These are phyloP conservation scores for Aspergillus indologenus DNA, from an alignment of 495 filamentous ascomycete species.

Conservation along the genomic window DNA sequence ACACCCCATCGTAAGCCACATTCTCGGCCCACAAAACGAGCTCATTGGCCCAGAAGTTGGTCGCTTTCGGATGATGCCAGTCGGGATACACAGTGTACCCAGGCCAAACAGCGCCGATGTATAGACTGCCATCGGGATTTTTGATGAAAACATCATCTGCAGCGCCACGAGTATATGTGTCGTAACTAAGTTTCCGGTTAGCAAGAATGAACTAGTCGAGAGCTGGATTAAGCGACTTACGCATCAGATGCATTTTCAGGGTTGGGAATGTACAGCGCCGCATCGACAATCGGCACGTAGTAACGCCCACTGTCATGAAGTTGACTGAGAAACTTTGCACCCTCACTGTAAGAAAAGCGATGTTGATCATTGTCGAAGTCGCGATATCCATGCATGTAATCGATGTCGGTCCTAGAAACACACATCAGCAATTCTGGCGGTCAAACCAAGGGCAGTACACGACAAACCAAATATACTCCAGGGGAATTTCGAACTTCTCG, in stretches of 20 bases:
- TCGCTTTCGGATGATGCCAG: constrained; percentile 55
- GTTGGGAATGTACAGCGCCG: constrained; percentile 75
- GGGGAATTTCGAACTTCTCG: constrained; percentile 57
- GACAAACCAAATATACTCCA: constrained; percentile 65
- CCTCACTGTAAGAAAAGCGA: constrained; percentile 48
- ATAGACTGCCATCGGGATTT: constrained; percentile 58
- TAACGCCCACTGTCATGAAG: constrained; percentile 68
- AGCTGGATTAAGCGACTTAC: constrained; percentile 28
- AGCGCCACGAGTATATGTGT: constrained; percentile 65
- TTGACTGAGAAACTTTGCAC: constrained; percentile 57
- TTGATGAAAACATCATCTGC: constrained; percentile 59
- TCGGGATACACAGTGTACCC: constrained; percentile 65
- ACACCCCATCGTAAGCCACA: constrained; percentile 56
- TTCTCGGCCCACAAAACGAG: constrained; percentile 58
- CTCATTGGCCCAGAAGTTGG: constrained; percentile 71
- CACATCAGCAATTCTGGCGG: background rate
- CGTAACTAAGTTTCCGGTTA: constrained; percentile 43
- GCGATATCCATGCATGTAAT: constrained; percentile 57
- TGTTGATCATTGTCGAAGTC: constrained; percentile 57
- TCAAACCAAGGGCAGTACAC: background rate
- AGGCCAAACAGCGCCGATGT: constrained; percentile 65
- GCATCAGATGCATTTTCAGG: constrained; percentile 67
- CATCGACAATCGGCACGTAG: constrained; percentile 82
- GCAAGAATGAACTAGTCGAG: background rate
- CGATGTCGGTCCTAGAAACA: constrained; percentile 50